phyloP scores from a whole-genome alignment of 192 early-diverging fungal genomes.

The Coemansia sp. region DNA sequence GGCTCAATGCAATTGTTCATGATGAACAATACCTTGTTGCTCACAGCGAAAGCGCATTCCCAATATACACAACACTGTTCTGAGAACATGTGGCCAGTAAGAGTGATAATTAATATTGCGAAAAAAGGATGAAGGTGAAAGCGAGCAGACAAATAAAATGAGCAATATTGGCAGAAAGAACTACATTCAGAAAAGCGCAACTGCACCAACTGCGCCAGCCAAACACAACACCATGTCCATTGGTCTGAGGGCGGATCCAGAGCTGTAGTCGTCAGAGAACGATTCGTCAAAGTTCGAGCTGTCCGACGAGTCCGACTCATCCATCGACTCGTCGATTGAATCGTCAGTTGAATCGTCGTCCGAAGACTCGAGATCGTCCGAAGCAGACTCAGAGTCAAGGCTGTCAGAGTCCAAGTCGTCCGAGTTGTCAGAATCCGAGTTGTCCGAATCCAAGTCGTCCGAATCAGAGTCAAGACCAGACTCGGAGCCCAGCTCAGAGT shows the following conservation, averaged over 20 bases:
- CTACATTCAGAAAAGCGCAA: slow-evolving; percentile 35
- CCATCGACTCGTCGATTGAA: not conserved
- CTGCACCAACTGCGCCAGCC: slow-evolving; percentile 39
- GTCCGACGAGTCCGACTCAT: not conserved
- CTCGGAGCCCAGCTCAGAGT: slow-evolving; percentile 4
- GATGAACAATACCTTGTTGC: not conserved
- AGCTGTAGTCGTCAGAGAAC: slow-evolving; percentile 14
- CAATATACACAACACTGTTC: not conserved
- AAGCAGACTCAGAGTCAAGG: not conserved
- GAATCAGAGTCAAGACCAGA: slow-evolving; percentile 6
- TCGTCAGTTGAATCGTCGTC: slow-evolving; percentile 8
- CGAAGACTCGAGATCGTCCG: slow-evolving; percentile 13
- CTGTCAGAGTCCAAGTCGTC: slow-evolving; percentile 12
- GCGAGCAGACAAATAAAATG: not conserved
- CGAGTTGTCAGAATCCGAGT: not conserved
- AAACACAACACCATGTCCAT: slow-evolving; percentile 18
- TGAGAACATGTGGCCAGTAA: not conserved
- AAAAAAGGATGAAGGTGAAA: not conserved
- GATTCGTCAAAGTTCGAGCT: not conserved
- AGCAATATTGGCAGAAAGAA: not conserved
- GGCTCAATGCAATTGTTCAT: not conserved
- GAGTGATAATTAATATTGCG: slow-evolving; percentile 5
- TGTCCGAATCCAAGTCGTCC: not conserved
- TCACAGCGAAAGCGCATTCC: not conserved
- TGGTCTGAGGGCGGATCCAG: not conserved